Evolutionary conservation across 225 moss, liverwort and hornwort genomes (phyloP).

Genomic region (Thuidium tamariscinum): DNA sequence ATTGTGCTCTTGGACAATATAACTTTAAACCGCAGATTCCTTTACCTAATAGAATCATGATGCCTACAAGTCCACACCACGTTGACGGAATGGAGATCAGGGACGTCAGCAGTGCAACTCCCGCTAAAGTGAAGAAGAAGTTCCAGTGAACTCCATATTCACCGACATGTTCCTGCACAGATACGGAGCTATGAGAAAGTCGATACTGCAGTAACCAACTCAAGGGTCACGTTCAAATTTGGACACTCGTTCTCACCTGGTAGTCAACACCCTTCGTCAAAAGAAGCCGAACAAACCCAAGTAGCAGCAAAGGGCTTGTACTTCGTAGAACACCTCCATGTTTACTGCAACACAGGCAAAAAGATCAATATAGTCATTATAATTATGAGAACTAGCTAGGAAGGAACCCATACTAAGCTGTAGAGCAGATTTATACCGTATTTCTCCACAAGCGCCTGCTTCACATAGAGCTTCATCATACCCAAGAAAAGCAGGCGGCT

Average conservation of each 20-base stretch:
- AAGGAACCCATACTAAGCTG: background rate
- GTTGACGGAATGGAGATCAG: constrained; percentile 52
- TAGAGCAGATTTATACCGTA: background rate
- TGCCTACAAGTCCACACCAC: constrained; percentile 57
- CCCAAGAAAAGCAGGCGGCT: background rate
- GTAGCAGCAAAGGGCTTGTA: constrained; percentile 73
- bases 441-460: background rate
- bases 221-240: background rate
- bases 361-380: background rate
- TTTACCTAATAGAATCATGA: constrained; percentile 60
- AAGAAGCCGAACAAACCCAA: constrained; percentile 71
- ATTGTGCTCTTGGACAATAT: background rate
- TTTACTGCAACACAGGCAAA: constrained; percentile 33
- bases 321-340: constrained; percentile 60
- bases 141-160: constrained; percentile 99
- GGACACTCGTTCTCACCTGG: constrained; percentile 41
- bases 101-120: constrained; percentile 73
- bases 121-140: constrained; percentile 93
- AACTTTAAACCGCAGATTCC: background rate
- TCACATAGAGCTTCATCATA: background rate
- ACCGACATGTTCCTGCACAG: constrained; percentile 76
- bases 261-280: constrained; percentile 90
- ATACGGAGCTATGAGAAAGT: background rate
- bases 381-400: background rate
- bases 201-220: background rate